phyloP scores from a whole-genome alignment of 139 green algal species.

The Trebouxia sp. region DNA sequence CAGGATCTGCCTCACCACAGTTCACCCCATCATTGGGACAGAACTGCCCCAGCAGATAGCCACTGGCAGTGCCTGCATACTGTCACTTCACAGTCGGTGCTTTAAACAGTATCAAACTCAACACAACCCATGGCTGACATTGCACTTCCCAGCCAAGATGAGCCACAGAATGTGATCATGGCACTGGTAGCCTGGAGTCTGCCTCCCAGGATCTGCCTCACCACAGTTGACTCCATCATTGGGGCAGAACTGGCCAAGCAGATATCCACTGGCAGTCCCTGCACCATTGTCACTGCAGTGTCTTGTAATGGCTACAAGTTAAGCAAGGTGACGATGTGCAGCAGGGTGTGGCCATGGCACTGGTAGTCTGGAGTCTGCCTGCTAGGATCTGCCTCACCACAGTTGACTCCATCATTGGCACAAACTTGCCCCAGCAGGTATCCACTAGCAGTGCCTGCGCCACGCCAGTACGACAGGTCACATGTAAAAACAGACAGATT shows the following conservation, averaged over 20 bases:
- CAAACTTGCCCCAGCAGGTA: neutral
- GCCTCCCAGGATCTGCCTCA: neutral
- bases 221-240: conserved; percentile 24
- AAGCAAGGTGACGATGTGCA: too few relatives aligned
- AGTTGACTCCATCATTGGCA: neutral
- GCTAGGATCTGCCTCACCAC: neutral
- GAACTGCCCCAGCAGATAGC: conserved; percentile 3
- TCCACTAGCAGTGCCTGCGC: too few relatives aligned
- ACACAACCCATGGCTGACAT: too few relatives aligned
- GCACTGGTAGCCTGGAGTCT: neutral
- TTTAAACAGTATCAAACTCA: too few relatives aligned
- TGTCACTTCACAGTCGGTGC: too few relatives aligned
- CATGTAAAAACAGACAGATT: too few relatives aligned
- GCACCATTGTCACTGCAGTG: too few relatives aligned
- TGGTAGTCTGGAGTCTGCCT: neutral
- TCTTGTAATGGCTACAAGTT: too few relatives aligned
- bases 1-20: neutral
- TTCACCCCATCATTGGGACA: conserved; percentile 17
- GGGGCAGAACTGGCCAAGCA: conserved; percentile 6
- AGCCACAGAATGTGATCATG: conserved; percentile 3
- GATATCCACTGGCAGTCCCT: conserved; percentile 7
- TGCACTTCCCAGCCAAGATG: too few relatives aligned
- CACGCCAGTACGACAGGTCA: too few relatives aligned
- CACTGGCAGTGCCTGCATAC: conserved; percentile 9
- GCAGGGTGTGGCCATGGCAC: too few relatives aligned